Base-by-base conservation (phyloP, 805 yeast species). In the Candida takata region DNA sequence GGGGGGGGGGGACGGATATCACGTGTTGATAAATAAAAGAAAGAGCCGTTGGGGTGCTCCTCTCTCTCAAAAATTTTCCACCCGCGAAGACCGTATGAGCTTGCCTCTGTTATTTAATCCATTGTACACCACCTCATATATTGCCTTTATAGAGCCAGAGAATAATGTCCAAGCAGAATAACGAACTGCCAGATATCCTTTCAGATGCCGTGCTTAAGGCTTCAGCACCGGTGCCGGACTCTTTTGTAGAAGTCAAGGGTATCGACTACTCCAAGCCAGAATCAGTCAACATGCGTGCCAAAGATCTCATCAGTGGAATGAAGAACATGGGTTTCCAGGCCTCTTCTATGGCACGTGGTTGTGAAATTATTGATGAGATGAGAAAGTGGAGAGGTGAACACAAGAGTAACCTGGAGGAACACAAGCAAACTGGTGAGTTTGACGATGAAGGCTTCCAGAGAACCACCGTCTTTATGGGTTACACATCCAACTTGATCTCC, bases 291-390 rank as follows among this genome's bases (percentile, higher is more conserved):
- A 77, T 84, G 73, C 67, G 70, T 30, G 98, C 97, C 28, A 68
- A 70, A 11, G 88, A 84, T 51, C 67, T 92, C 46, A 72, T 92
- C 44, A 67, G 66, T 24, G 75, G 90, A 23, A 92, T 94, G 98
- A 78, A 69, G 50, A 78, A 77, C 26, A 92, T 94, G 97, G 99
- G 99, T 7, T 92, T 90, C 68, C 99, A 92, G 65, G 98, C 95
- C 8, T 75, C 88, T 7, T 72, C 90, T 6, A 70, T 92, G 31
- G 79, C 87, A 23, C 70, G 77, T 48, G 97, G 96, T 3, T 87
- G 97, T 58, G 95, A 87, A 21, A 85, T 94, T 47, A 86, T 92
- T 40, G 77, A 90, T 54, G 78, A 83, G 32, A 92, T 92, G 99
- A 76, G 96, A 62, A 40, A 64, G 16, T 92, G 97, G 97, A 77